Percentiles rank a stretch among this genome's conserved stretches.
These are phyloP conservation scores for Chaetothyriales sp. DNA, from an alignment of 2,329 filamentous ascomycete species.

Conservation along the genomic window DNA sequence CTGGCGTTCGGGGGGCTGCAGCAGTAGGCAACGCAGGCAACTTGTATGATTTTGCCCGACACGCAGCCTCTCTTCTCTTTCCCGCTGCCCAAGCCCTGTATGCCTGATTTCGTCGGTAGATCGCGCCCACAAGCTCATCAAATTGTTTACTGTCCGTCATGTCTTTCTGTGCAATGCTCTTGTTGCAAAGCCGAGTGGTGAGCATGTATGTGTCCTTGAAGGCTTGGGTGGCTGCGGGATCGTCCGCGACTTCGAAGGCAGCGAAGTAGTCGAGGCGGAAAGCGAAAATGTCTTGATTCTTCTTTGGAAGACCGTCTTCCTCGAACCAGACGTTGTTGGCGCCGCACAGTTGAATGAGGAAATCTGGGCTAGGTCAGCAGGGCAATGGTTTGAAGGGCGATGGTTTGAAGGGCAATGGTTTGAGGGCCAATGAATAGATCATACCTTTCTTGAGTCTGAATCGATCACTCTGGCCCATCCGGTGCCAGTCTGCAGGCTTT, in stretches of 20 bases:
- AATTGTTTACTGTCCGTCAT: neutral
- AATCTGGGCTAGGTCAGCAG: slow-evolving; percentile 1
- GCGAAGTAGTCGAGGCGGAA: slow-evolving; percentile 3
- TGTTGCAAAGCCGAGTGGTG: neutral
- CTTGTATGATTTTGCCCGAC: neutral
- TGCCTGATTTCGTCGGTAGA: neutral
- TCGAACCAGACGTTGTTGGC: slow-evolving; percentile 4
- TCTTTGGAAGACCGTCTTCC: neutral
- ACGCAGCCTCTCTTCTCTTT: neutral
- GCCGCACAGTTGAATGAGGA: slow-evolving; percentile 2
- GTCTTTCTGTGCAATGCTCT: neutral
- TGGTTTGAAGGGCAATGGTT: neutral
- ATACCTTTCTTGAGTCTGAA: slow-evolving; percentile 1
- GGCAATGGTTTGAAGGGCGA: neutral
- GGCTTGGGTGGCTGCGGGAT: neutral
- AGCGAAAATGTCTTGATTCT: neutral
- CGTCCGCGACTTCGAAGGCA: slow-evolving; percentile 3
- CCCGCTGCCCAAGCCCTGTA: neutral
- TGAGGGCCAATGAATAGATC: neutral
- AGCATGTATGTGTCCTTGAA: neutral
- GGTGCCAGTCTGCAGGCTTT: slow-evolving; percentile 3
- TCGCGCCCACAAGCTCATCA: neutral
- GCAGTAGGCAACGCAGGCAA: neutral
- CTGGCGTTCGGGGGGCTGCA: neutral
- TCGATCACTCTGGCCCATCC: neutral